Conservation (phyloP, 2,329 filamentous ascomycete species). For the Paraconiothyrium brasiliense region DNA sequence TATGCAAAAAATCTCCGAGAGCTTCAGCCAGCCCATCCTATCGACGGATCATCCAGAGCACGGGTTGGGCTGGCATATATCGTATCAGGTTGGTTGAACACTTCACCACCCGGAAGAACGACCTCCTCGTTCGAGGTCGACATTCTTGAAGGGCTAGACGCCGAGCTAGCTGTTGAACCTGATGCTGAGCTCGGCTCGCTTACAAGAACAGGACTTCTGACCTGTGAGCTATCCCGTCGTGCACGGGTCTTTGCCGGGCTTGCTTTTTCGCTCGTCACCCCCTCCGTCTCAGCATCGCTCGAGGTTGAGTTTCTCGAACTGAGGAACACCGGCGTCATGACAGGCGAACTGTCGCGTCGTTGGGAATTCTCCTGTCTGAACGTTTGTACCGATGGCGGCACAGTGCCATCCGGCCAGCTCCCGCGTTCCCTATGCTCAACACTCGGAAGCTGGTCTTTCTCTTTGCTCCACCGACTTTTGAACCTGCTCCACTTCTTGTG, state of each 20-base stretch:
- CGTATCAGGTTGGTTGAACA: not conserved
- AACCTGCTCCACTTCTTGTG: conserved; percentile 34
- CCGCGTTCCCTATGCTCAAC: conserved; percentile 44
- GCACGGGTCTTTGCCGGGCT: not conserved
- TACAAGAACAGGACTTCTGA: not conserved
- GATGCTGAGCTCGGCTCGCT: not conserved
- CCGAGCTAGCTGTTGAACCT: not conserved
- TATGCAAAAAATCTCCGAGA: not conserved
- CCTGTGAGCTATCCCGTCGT: not conserved
- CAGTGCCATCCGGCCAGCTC: conserved; percentile 40
- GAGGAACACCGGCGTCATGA: conserved; percentile 9
- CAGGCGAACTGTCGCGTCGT: conserved; percentile 9
- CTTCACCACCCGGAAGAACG: not conserved
- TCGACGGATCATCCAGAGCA: not conserved
- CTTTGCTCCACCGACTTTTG: conserved; percentile 32
- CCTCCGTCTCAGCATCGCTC: not conserved
- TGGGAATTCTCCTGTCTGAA: not conserved
- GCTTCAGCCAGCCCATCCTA: not conserved
- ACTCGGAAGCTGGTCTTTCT: conserved; percentile 34
- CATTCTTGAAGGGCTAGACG: not conserved
- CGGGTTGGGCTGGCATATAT: conserved; percentile 8
- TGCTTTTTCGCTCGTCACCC: conserved; percentile 1
- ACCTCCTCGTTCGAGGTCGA: not conserved
- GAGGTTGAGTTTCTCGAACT: conserved; percentile 5
- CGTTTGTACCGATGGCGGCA: not conserved